Base-by-base conservation (phyloP, 805 yeast species). In the Candida germanica region DNA sequence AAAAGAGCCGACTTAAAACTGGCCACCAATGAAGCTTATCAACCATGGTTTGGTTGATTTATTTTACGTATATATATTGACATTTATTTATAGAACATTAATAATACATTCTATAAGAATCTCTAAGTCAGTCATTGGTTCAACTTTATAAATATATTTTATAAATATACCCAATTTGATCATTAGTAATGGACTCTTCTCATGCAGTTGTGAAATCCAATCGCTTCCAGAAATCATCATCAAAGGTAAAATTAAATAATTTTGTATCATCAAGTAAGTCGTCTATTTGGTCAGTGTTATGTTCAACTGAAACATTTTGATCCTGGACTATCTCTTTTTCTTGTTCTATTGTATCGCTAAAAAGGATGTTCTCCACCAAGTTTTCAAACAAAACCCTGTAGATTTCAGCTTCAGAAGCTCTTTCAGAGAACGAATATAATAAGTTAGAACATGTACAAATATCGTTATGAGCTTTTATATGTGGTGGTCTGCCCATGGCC, bases 1-100 rank as follows among this genome's bases (percentile, higher is more conserved):
- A 53, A 59, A 32, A 43, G 66, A 29, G 66, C 66, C 3, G 47
- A 46, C 32, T 46, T 59, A 11, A 29, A 25, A 23, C 11, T 26
- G 6, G 29, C 12, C 11, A 26, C 6, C 29, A 13, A n/a, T n/a
- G 29, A 5, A 5, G 11, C 10, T 20, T 20, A 6, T 20, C 23
- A 20, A 20, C 23, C 23, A 7, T 20, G 23, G 23, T 20, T 20
- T 20, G 10, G 10, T 20, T 20, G 10, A n/a, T n/a, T n/a, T n/a
- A n/a, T n/a, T n/a, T n/a, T n/a, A n/a, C n/a, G n/a, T n/a, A n/a
- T n/a, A n/a, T n/a, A n/a, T n/a, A n/a, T n/a, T n/a, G n/a, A n/a
- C n/a, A n/a, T n/a, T n/a, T n/a, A n/a, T n/a, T n/a, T n/a, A n/a
- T n/a, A n/a, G n/a, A n/a, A n/a, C n/a, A n/a, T n/a, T n/a, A n/a